Conservation (phyloP, 805 yeast genomes). For the Isabelozyma rhagii region DNA sequence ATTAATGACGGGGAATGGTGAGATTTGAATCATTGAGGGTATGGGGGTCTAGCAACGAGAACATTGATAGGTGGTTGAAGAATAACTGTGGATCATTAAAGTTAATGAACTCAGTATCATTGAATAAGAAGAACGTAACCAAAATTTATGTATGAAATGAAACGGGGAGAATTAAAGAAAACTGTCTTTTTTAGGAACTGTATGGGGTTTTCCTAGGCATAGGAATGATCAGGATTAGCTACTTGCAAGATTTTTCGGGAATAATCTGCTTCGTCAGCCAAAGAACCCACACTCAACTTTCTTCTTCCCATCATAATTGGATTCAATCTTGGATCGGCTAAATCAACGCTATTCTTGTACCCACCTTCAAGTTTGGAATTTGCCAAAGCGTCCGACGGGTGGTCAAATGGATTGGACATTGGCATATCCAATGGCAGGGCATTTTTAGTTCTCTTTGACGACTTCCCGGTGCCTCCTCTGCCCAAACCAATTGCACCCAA, state of each 20-base stretch:
- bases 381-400: slow-evolving; percentile 49
- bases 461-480: slow-evolving; percentile 15
- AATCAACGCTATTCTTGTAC: slow-evolving; percentile 5
- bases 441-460: slow-evolving; percentile 17
- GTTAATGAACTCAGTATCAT: background rate
- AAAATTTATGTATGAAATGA: background rate
- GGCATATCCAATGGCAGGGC: slow-evolving; percentile 35
- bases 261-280: slow-evolving; percentile 84
- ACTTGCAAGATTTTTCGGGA: slow-evolving; percentile 78
- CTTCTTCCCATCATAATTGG: slow-evolving; percentile 81
- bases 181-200: background rate
- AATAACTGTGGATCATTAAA: no score
- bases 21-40: no score
- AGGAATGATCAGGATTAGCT: slow-evolving; percentile 75
- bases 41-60: no score
- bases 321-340: slow-evolving; percentile 62
- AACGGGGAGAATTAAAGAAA: background rate
- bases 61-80: no score
- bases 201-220: background rate
- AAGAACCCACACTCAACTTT: slow-evolving; percentile 78
- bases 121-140: background rate
- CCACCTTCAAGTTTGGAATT: slow-evolving; percentile 11
- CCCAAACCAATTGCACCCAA: slow-evolving; percentile 8
- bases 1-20: background rate
- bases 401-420: slow-evolving; percentile 60